Conservation (phyloP, 257 asterid genomes). For the Przewalskia tangutica region DNA sequence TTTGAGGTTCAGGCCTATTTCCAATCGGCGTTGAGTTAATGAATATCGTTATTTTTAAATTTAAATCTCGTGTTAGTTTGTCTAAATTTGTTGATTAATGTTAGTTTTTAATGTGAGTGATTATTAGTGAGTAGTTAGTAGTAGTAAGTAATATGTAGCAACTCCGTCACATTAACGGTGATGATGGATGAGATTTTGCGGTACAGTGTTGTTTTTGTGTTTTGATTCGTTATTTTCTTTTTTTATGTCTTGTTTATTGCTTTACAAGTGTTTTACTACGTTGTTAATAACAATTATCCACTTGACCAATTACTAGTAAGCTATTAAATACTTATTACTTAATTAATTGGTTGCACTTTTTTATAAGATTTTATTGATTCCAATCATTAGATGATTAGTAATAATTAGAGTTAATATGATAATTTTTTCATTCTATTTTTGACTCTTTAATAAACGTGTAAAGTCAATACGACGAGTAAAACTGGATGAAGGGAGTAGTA, state of each 20-base stretch:
- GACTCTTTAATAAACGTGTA: no score
- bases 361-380: no score
- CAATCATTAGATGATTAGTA: no score
- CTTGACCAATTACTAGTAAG: neutral
- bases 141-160: neutral
- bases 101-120: conserved; percentile 2
- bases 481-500: no score
- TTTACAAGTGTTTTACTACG: neutral
- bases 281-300: neutral
- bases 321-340: neutral
- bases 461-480: no score
- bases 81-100: conserved; percentile 1
- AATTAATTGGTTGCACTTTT: no score
- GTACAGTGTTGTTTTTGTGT: conserved; percentile 23
- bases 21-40: neutral
- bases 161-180: conserved; percentile 27
- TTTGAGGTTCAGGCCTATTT: conserved; percentile 18
- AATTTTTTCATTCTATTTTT: no score
- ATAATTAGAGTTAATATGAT: no score
- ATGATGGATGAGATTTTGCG: conserved; percentile 16
- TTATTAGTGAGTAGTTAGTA: neutral
- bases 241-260: neutral
- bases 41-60: neutral
- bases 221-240: neutral
- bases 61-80: conserved; percentile 4